A percentile compares a stretch with the other conserved stretches of the same genome.
Evolutionary conservation across 495 filamentous ascomycete species (phyloP).

Genomic region (Tuber indicum): DNA sequence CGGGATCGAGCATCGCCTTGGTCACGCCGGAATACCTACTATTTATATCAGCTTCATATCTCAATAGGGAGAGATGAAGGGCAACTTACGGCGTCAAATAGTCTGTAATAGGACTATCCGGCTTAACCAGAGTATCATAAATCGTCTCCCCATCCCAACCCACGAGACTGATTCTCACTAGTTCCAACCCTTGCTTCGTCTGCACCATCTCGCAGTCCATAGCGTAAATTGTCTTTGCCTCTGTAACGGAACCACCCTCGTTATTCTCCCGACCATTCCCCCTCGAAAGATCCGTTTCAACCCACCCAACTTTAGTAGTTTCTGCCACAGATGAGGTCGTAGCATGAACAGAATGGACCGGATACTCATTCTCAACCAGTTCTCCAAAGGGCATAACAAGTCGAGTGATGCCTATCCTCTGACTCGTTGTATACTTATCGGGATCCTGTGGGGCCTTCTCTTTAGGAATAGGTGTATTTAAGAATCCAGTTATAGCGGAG

Average conservation of each 20-base stretch:
- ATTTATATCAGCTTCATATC: not conserved
- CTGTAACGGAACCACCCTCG: conserved; percentile 72
- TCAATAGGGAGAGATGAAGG: not conserved
- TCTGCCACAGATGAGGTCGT: conserved; percentile 2
- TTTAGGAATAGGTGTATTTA: conserved; percentile 62
- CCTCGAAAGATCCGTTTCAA: conserved; percentile 62
- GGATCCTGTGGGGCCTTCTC: conserved; percentile 55
- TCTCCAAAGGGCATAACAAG: conserved; percentile 66
- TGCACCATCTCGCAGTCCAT: conserved; percentile 97
- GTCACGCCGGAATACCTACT: conserved; percentile 76
- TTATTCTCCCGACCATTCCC: conserved; percentile 64
- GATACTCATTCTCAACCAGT: conserved; percentile 72
- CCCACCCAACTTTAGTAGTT: conserved; percentile 59
- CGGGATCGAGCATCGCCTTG: conserved; percentile 64
- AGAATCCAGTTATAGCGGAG: conserved; percentile 73
- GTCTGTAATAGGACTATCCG: conserved; percentile 71
- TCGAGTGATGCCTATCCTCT: conserved; percentile 69
- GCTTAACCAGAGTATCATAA: conserved; percentile 88
- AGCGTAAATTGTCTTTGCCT: conserved; percentile 70
- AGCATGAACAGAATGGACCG: conserved; percentile 58
- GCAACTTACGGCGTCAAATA: conserved; percentile 68
- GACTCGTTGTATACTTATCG: conserved; percentile 56
- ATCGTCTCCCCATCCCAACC: conserved; percentile 76
- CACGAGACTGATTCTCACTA: conserved; percentile 81
- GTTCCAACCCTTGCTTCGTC: conserved; percentile 65